Evolutionary conservation across 257 asterid species (phyloP).

Genomic region (Lycium ferocissimum): DNA sequence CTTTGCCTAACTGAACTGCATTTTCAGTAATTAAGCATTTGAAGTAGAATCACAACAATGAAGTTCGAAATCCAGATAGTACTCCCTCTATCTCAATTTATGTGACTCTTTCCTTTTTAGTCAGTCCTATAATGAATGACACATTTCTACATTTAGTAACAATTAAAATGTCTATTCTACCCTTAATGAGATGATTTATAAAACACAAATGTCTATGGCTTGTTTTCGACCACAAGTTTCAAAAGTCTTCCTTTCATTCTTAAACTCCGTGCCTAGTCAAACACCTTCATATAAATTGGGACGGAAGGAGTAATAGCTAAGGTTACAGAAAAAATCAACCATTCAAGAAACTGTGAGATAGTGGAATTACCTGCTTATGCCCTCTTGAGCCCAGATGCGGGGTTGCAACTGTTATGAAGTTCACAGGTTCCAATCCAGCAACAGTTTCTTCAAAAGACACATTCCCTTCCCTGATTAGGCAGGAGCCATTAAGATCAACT

Average conservation of each 20-base stretch:
- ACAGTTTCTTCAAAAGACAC: conserved; percentile 48
- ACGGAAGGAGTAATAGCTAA: background rate
- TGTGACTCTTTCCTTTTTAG: too few species aligned
- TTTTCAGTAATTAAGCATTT: background rate
- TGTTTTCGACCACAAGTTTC: too few species aligned
- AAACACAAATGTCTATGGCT: too few species aligned
- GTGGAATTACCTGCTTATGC: conserved; percentile 67
- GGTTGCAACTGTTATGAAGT: conserved; percentile 88
- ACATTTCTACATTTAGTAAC: too few species aligned
- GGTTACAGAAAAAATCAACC: background rate
- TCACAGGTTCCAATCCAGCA: conserved; percentile 85
- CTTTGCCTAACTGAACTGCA: background rate
- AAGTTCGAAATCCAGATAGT: conserved; percentile 11
- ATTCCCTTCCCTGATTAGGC: conserved; percentile 44
- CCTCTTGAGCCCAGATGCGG: conserved; percentile 95
- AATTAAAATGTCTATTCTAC: too few species aligned
- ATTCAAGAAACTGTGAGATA: conserved; percentile 13
- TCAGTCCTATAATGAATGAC: too few species aligned
- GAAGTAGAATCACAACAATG: conserved; percentile 17
- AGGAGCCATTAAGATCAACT: conserved; percentile 37
- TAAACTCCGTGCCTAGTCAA: too few species aligned
- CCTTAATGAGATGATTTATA: too few species aligned
- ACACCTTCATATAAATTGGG: too few species aligned
- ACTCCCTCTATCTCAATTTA: too few species aligned
- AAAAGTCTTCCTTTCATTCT: too few species aligned